Evolutionary conservation across 495 filamentous ascomycete species (phyloP).

Genomic region (Tetracladium setigerum): DNA sequence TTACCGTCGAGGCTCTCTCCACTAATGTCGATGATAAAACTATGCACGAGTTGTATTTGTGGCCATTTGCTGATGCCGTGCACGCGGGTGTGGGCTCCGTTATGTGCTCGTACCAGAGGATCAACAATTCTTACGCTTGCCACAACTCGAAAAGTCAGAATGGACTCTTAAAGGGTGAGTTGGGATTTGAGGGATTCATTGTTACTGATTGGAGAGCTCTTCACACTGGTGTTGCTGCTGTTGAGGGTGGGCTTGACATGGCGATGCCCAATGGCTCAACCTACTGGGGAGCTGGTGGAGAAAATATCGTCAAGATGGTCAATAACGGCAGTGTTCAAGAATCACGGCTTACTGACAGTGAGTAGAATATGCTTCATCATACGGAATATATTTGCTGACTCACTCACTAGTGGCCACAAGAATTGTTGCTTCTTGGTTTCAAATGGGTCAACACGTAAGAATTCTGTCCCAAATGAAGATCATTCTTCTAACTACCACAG

Average conservation of each 20-base stretch:
- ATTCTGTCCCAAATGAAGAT: slow-evolving; percentile 51
- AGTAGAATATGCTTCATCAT: too few species aligned
- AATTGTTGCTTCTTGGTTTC: slow-evolving; percentile 50
- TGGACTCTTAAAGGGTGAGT: slow-evolving; percentile 55
- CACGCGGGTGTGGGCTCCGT: slow-evolving; percentile 51
- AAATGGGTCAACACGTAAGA: slow-evolving; percentile 28
- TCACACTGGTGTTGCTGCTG: slow-evolving; percentile 67
- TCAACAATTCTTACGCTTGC: slow-evolving; percentile 61
- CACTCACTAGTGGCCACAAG: slow-evolving; percentile 23
- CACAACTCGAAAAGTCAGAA: slow-evolving; percentile 55
- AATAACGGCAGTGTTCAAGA: slow-evolving; percentile 41
- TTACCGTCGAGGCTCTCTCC: slow-evolving; percentile 38
- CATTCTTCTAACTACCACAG: slow-evolving; percentile 50
- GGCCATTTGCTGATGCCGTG: slow-evolving; percentile 62
- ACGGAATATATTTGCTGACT: too few species aligned
- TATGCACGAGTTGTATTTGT: slow-evolving; percentile 65
- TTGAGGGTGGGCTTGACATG: slow-evolving; percentile 84
- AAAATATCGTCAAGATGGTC: slow-evolving; percentile 35
- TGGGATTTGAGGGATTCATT: slow-evolving; percentile 63
- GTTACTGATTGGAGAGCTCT: slow-evolving; percentile 60
- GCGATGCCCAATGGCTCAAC: slow-evolving; percentile 70
- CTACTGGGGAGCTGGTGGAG: slow-evolving; percentile 47
- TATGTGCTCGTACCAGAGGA: slow-evolving; percentile 64
- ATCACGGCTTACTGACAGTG: slow-evolving; percentile 6
- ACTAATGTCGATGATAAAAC: slow-evolving; percentile 62